Percentiles rank a stretch among this genome's conserved stretches.
These are phyloP conservation scores for Nakazawaea holstii DNA, from an alignment of 805 yeast genomes.

Conservation along the genomic window DNA sequence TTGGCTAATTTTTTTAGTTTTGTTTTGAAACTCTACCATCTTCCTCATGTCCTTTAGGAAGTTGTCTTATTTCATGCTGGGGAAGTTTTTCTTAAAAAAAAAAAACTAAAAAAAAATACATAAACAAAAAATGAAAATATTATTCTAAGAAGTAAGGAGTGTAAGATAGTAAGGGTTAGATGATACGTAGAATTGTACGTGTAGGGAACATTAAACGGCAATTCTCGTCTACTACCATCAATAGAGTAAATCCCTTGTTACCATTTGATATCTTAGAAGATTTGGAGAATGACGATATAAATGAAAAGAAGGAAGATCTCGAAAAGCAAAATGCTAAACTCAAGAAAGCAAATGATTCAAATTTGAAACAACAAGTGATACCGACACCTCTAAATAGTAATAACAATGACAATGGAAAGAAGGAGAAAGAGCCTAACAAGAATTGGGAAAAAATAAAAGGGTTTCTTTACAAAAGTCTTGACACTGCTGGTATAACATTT, in stretches of 20 bases:
- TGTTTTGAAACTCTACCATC: too few relatives aligned
- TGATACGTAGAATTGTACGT: neutral
- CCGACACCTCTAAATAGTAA: neutral
- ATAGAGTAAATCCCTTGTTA: constrained; percentile 29
- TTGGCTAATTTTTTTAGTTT: too few relatives aligned
- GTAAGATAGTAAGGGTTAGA: neutral
- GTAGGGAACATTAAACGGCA: neutral
- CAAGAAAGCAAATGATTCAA: constrained; percentile 15
- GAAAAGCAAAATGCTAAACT: constrained; percentile 24
- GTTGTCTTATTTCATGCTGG: too few relatives aligned
- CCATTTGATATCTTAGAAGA: constrained; percentile 37
- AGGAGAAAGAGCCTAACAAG: constrained; percentile 1
- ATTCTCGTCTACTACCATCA: neutral
- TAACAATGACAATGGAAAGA: constrained; percentile 1
- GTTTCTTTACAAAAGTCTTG: constrained; percentile 41
- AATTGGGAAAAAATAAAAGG: constrained; percentile 12
- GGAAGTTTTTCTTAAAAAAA: too few relatives aligned
- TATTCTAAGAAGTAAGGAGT: neutral
- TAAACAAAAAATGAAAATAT: neutral
- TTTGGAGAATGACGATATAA: constrained; percentile 27
- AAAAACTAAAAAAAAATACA: neutral
- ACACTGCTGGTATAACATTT: constrained; percentile 67
- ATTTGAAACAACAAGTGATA: too few relatives aligned
- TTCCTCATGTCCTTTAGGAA: neutral
- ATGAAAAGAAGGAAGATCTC: constrained; percentile 23